A percentile compares a stretch with the other conserved stretches of the same genome.
Evolutionary conservation across 352 stramenopile species (phyloP).

Genomic region (Pythium aquatile): DNA sequence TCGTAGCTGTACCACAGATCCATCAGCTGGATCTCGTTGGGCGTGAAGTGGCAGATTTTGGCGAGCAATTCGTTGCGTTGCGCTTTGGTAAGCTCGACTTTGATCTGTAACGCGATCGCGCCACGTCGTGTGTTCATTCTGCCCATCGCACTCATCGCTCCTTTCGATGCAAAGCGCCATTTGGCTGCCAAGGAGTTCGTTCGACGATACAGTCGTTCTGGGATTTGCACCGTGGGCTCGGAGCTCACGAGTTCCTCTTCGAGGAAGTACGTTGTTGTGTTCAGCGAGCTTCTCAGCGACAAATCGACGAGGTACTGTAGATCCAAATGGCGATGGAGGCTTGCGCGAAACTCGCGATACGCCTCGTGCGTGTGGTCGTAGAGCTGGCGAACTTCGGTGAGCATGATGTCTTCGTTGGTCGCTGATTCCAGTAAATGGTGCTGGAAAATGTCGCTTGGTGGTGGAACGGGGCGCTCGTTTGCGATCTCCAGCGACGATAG

Average conservation of each 20-base stretch:
- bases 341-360: slow-evolving; percentile 56
- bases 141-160: slow-evolving; percentile 20
- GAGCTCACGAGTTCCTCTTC: slow-evolving; percentile 37
- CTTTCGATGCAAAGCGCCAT: slow-evolving; percentile 45
- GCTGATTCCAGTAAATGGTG: slow-evolving; percentile 46
- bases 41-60: slow-evolving; percentile 46
- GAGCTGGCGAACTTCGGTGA: slow-evolving; percentile 61
- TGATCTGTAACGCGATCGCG: slow-evolving; percentile 44
- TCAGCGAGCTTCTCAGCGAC: slow-evolving; percentile 64
- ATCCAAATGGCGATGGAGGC: slow-evolving; percentile 59
- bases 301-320: slow-evolving; percentile 66
- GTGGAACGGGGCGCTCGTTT: slow-evolving; percentile 41
- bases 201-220: slow-evolving; percentile 22
- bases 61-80: slow-evolving; percentile 49
- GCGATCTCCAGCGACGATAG: slow-evolving; percentile 54
- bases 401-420: slow-evolving; percentile 51
- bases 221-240: slow-evolving; percentile 46
- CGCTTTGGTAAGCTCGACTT: slow-evolving; percentile 36
- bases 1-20: slow-evolving; percentile 61
- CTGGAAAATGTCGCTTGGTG: slow-evolving; percentile 65
- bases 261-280: slow-evolving; percentile 59
- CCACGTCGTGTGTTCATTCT: slow-evolving; percentile 44
- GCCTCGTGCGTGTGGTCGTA: slow-evolving; percentile 66
- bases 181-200: slow-evolving; percentile 34
- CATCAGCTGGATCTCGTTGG: slow-evolving; percentile 60